Base-by-base conservation (phyloP, 257 asterid species). In the Fraxinus anomala region DNA sequence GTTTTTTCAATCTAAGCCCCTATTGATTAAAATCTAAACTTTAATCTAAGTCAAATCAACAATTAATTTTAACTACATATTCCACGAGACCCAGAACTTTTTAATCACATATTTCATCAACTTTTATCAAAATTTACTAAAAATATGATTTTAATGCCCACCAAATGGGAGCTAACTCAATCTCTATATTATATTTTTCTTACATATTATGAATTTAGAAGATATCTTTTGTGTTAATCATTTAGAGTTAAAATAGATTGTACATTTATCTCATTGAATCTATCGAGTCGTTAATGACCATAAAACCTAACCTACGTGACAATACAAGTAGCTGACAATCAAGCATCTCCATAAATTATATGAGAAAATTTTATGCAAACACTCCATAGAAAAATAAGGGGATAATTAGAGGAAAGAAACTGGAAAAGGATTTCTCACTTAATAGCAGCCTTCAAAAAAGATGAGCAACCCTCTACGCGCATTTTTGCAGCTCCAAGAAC, bases 401-500 rank as follows among this genome's bases (percentile, higher is more conserved):
- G 61, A 67, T 65, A 66, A 44, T 81, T 68, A 79, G 49, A 74
- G 54, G 6, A 79, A 77, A 51, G 77, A 63, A 76, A 67, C 40
- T 24, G 44, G 66, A 49, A 76, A 74, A 76, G 63, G 73, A 44
- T 47, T 76, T 77, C 91, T 78, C 73, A 95, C 99, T 83, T 95
- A 80, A 93, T 80, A 79, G 97, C 96, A 73, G 98, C 94, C 83
- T 83, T 93, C 84, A 95, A 81, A 83, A 93, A 93, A 16, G 97
- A 88, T 23, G 97, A 89, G 86, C 99, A 95, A 44, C 94, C 90
- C 42, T 95, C 99, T 23, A 90, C 89, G 61, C 99, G 97, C 76
- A 82, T 85, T 89, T 95, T 95, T 63, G 98, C 99, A 81, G 99
- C 96, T 66, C 94, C 94, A 65, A 95, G 89, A 84, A 91, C 93